These are phyloP conservation scores for Dothistroma septosporum DNA, from an alignment of 2,329 filamentous ascomycete genomes.

Conservation along the genomic window DNA sequence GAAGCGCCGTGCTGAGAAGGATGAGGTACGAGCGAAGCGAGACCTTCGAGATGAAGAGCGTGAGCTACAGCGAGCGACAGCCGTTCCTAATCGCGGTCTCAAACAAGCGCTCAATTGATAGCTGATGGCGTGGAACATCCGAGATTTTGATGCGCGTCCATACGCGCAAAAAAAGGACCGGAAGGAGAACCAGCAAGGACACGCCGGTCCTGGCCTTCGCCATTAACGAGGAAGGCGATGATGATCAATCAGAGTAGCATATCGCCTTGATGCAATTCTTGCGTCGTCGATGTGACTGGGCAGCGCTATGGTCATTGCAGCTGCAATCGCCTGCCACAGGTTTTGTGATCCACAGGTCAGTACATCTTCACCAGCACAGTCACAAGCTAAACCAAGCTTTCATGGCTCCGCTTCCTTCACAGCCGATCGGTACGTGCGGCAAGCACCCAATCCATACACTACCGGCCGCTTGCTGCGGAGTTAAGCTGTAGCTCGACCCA, in stretches of 20 bases:
- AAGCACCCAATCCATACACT: background rate
- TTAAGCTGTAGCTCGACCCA: background rate
- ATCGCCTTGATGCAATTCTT: background rate
- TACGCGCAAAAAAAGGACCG: too few species aligned
- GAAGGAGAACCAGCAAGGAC: too few species aligned
- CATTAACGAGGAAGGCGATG: too few species aligned
- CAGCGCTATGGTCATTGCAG: too few species aligned
- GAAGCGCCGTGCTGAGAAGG: conserved; percentile 16
- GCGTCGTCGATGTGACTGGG: too few species aligned
- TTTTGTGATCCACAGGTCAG: background rate
- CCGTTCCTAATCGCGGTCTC: conserved; percentile 10
- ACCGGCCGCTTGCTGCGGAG: background rate
- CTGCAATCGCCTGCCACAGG: too few species aligned
- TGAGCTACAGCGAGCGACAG: conserved; percentile 21
- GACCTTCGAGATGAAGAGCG: conserved; percentile 22
- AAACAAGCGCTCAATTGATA: background rate
- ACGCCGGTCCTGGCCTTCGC: too few species aligned
- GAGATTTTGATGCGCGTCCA: too few species aligned
- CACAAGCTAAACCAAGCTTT: background rate
- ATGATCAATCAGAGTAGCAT: too few species aligned
- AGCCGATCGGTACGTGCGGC: conserved; percentile 5
- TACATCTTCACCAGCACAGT: background rate
- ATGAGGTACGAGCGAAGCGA: conserved; percentile 18
- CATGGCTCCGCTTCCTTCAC: background rate
- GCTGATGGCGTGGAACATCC: background rate